Conservation (phyloP, 2,329 filamentous ascomycete species). For the Ceratocystis smalleyi region DNA sequence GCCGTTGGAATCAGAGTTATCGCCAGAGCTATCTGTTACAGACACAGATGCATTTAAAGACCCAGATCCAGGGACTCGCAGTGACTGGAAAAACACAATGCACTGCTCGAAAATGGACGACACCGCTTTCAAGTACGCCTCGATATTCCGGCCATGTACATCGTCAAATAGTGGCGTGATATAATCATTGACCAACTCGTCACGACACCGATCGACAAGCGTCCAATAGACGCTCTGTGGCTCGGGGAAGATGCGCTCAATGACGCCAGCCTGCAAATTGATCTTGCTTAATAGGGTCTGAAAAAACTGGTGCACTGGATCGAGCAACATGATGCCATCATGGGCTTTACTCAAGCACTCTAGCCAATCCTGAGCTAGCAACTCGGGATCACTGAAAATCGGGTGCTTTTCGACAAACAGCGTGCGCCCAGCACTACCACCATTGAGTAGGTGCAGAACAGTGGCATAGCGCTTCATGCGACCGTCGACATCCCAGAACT, state of each 20-base stretch:
- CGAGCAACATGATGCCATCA: constrained; percentile 54
- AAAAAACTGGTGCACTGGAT: constrained; percentile 72
- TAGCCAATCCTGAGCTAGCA: constrained; percentile 51
- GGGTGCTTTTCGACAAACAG: constrained; percentile 81
- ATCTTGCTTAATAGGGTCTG: constrained; percentile 56
- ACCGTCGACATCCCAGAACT: constrained; percentile 74
- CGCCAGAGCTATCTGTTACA: not conserved
- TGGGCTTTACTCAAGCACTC: constrained; percentile 63
- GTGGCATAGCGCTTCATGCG: constrained; percentile 80
- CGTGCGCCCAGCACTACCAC: constrained; percentile 62
- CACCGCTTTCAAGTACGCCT: constrained; percentile 69
- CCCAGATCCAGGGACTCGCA: constrained; percentile 29
- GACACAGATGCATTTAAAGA: not conserved
- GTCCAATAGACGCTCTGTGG: constrained; percentile 55
- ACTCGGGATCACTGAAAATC: constrained; percentile 57
- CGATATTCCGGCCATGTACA: constrained; percentile 57
- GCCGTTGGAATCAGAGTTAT: not conserved
- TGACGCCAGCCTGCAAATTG: constrained; percentile 67
- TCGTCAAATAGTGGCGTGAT: constrained; percentile 75
- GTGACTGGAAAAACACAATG: constrained; percentile 56
- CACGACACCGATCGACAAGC: constrained; percentile 67
- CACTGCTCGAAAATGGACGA: constrained; percentile 80
- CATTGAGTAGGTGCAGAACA: constrained; percentile 69
- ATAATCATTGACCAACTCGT: constrained; percentile 77
- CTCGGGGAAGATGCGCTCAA: constrained; percentile 68